These are phyloP conservation scores for Lachnellula arida DNA, from an alignment of 2,329 filamentous ascomycete species.

Conservation along the genomic window DNA sequence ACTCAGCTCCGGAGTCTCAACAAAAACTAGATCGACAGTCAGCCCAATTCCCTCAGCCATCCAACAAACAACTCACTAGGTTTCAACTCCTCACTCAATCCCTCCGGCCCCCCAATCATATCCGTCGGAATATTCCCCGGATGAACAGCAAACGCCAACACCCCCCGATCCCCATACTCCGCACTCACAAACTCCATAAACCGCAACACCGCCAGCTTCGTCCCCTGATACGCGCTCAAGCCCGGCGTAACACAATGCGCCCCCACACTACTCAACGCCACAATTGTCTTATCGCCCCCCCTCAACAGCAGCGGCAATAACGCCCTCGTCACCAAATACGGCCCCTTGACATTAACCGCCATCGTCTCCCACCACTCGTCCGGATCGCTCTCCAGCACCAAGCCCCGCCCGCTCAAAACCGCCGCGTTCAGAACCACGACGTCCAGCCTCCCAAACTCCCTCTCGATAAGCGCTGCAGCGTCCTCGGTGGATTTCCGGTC, in stretches of 20 bases:
- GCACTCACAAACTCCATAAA: slow-evolving; percentile 44
- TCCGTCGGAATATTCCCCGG: slow-evolving; percentile 31
- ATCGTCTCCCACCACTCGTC: slow-evolving; percentile 38
- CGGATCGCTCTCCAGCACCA: slow-evolving; percentile 25
- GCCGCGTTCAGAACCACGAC: slow-evolving; percentile 43
- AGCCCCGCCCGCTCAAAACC: slow-evolving; percentile 27
- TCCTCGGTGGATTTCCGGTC: slow-evolving; percentile 31
- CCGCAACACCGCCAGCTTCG: slow-evolving; percentile 45
- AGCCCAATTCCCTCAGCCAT: background rate
- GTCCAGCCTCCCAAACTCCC: slow-evolving; percentile 35
- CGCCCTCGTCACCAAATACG: slow-evolving; percentile 41
- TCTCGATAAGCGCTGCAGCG: slow-evolving; percentile 25
- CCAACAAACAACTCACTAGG: slow-evolving; percentile 7
- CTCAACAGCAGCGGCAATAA: slow-evolving; percentile 35
- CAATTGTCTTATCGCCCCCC: slow-evolving; percentile 37
- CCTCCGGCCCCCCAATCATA: slow-evolving; percentile 14
- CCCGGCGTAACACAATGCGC: slow-evolving; percentile 34
- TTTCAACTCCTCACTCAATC: slow-evolving; percentile 5
- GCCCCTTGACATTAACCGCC: slow-evolving; percentile 46
- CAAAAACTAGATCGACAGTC: slow-evolving; percentile 36
- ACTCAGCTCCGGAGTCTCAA: slow-evolving; percentile 31
- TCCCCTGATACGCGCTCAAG: slow-evolving; percentile 41
- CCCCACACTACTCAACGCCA: slow-evolving; percentile 44
- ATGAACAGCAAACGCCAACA: slow-evolving; percentile 37
- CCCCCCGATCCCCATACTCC: slow-evolving; percentile 41